phyloP scores from a whole-genome alignment of 148 eudicot species.

The Rhododendron simsii region DNA sequence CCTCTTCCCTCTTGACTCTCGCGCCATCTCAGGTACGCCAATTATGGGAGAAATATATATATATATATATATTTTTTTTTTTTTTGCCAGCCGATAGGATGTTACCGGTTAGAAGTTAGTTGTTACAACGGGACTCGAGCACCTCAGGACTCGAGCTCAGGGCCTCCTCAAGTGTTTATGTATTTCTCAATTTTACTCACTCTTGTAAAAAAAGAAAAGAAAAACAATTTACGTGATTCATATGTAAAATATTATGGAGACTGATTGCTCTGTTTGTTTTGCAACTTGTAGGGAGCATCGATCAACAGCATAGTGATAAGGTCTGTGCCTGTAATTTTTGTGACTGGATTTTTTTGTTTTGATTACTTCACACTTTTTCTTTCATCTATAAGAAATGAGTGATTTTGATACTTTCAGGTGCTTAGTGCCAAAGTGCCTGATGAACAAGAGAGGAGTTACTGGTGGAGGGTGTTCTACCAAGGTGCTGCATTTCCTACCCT shows the following conservation, averaged over 20 bases:
- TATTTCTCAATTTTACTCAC: background rate
- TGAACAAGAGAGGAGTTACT: constrained; percentile 32
- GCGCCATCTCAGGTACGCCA: constrained; percentile 42
- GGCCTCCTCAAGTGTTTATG: background rate
- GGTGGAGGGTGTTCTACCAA: constrained; percentile 67
- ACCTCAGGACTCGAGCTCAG: background rate
- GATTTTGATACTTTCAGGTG: constrained; percentile 37
- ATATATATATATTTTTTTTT: too few relatives aligned
- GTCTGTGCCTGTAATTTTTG: constrained; percentile 23
- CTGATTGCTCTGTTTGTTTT: constrained; percentile 1
- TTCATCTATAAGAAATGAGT: background rate
- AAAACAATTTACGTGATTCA: background rate
- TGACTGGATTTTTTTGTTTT: background rate
- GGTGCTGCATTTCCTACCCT: constrained; percentile 71
- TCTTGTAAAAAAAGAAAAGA: background rate
- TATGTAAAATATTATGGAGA: background rate
- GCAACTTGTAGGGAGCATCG: constrained; percentile 48
- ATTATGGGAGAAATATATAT: background rate
- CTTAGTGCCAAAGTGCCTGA: constrained; percentile 29
- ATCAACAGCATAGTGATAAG: constrained; percentile 56
- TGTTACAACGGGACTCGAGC: too few relatives aligned
- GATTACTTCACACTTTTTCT: background rate
- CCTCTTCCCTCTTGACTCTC: constrained; percentile 57
- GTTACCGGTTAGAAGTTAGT: background rate
- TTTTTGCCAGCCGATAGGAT: too few relatives aligned